A percentile compares a stretch with the other conserved stretches of the same genome.
These are phyloP conservation scores for Lactarius sanguifluus DNA, from an alignment of 768 basidiomycete genomes.

Conservation along the genomic window DNA sequence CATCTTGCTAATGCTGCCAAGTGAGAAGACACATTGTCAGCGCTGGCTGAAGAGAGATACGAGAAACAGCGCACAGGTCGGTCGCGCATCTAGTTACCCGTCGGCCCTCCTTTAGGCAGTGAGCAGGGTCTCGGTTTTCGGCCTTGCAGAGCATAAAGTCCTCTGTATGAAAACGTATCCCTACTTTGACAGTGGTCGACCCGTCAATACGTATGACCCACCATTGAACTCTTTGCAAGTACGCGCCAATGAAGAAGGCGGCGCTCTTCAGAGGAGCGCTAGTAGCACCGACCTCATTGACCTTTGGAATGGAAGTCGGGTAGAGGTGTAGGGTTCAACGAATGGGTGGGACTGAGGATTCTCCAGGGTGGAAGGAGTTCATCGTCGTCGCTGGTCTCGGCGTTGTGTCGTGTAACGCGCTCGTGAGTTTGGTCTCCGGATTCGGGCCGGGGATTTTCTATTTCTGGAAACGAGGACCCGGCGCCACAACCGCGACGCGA, in stretches of 20 bases:
- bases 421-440: neutral
- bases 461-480: neutral
- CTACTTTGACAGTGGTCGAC: neutral
- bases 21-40: neutral
- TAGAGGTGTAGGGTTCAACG: constrained; percentile 64
- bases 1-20: constrained; percentile 82
- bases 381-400: constrained; percentile 40
- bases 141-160: constrained; percentile 98
- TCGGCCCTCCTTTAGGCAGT: constrained; percentile 94
- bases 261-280: constrained; percentile 95
- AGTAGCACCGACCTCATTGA: constrained; percentile 84
- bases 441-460: constrained; percentile 5
- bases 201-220: constrained; percentile 40
- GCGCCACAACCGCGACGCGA: constrained; percentile 21
- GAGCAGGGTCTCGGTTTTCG: constrained; percentile 84
- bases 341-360: constrained; percentile 50
- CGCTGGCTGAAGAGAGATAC: constrained; percentile 4
- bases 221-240: constrained; percentile 98
- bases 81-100: constrained; percentile 94
- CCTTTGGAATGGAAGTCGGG: constrained; percentile 67
- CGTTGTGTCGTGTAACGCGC: constrained; percentile 17
- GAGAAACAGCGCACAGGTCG: constrained; percentile 68
- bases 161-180: constrained; percentile 47
- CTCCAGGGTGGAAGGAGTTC: constrained; percentile 52
- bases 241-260: constrained; percentile 93